These are phyloP conservation scores for Amanita rubescens DNA, from an alignment of 768 basidiomycete genomes.

Conservation along the genomic window DNA sequence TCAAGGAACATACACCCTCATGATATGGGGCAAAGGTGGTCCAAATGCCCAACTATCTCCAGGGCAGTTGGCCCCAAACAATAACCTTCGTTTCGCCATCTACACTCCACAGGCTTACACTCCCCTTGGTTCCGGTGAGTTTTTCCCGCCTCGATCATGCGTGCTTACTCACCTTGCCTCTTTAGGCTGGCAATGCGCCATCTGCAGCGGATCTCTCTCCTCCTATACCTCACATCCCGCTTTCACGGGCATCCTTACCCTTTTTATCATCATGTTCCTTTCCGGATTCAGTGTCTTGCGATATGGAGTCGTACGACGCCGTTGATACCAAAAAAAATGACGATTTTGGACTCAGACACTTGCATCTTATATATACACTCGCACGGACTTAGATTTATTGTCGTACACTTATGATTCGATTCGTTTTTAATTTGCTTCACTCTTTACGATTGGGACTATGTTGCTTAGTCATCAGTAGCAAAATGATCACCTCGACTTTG, in stretches of 20 bases:
- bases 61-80: conserved; percentile 65
- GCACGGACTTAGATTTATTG: too few relatives aligned
- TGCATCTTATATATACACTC: too few relatives aligned
- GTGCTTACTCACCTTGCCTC: background rate
- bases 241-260: conserved; percentile 44
- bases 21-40: conserved; percentile 79
- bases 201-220: conserved; percentile 37
- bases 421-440: too few relatives aligned
- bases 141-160: background rate
- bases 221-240: conserved; percentile 40
- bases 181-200: conserved; percentile 49
- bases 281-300: conserved; percentile 60
- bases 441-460: too few relatives aligned
- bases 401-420: too few relatives aligned
- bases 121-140: conserved; percentile 45
- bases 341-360: too few relatives aligned
- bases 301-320: too few relatives aligned
- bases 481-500: too few relatives aligned
- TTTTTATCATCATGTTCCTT: conserved; percentile 59
- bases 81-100: conserved; percentile 70
- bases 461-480: too few relatives aligned
- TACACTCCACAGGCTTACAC: conserved; percentile 76
- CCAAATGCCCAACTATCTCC: conserved; percentile 47
- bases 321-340: too few relatives aligned
- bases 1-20: conserved; percentile 68